These are phyloP conservation scores for Paramyrothecium sp. DNA, from an alignment of 2,329 filamentous ascomycete genomes.

Conservation along the genomic window DNA sequence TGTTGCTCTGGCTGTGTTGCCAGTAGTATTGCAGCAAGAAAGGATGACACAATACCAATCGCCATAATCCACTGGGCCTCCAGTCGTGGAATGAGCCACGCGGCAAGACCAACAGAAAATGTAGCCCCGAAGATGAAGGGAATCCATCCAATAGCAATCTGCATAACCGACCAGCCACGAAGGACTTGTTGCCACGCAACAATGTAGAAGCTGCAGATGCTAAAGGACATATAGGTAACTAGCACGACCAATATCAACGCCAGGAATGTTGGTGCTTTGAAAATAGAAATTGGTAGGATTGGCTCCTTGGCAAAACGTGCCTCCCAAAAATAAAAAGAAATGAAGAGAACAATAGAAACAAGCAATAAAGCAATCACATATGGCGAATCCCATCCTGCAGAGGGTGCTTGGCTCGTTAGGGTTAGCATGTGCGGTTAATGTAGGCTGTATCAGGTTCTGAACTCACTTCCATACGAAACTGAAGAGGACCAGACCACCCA, in stretches of 20 bases:
- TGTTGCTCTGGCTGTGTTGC: conserved; percentile 45
- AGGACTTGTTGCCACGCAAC: conserved; percentile 42
- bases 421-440: neutral
- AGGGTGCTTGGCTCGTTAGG: conserved; percentile 34
- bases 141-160: conserved; percentile 31
- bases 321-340: conserved; percentile 40
- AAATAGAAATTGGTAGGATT: conserved; percentile 45
- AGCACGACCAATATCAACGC: conserved; percentile 41
- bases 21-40: conserved; percentile 17
- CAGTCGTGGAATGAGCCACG: conserved; percentile 44
- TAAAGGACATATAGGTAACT: conserved; percentile 45
- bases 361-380: conserved; percentile 39
- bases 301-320: conserved; percentile 32
- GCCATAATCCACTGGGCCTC: conserved; percentile 47
- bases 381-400: conserved; percentile 40
- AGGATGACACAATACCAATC: conserved; percentile 30
- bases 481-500: conserved; percentile 41
- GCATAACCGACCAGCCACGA: conserved; percentile 36
- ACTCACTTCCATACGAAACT: conserved; percentile 51
- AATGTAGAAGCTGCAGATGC: conserved; percentile 48
- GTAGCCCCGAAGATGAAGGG: conserved; percentile 39
- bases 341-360: conserved; percentile 26
- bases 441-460: neutral
- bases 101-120: conserved; percentile 36
- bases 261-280: conserved; percentile 40